A percentile compares a stretch with the other conserved stretches of the same genome.
Conservation (phyloP, 169 alveolate genomes). For the Plasmodium coatneyi region DNA sequence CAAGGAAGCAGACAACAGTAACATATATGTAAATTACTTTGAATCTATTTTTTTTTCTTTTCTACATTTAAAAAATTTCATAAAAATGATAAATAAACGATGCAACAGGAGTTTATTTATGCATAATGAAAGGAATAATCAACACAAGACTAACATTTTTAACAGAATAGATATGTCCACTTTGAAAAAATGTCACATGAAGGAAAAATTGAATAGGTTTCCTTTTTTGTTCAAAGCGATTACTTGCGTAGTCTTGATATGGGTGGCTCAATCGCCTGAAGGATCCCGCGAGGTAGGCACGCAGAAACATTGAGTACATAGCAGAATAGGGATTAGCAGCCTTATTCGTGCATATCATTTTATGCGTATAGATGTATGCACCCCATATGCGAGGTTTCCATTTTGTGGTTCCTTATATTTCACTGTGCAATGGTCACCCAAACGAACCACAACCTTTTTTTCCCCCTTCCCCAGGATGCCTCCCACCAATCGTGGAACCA, state of each 20-base stretch:
- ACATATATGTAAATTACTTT: neutral
- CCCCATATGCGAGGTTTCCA: neutral
- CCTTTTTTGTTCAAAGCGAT: slow-evolving; percentile 13
- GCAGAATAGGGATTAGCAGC: neutral
- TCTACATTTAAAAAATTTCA: neutral
- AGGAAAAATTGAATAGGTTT: slow-evolving; percentile 21
- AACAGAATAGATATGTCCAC: slow-evolving; percentile 18
- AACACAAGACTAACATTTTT: neutral
- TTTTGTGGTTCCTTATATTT: neutral
- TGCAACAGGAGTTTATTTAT: neutral
- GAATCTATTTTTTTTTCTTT: neutral
- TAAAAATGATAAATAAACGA: slow-evolving; percentile 28
- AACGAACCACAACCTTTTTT: too few relatives aligned
- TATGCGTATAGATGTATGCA: neutral
- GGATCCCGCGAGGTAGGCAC: neutral
- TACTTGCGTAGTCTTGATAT: slow-evolving; percentile 16
- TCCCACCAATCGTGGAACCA: slow-evolving; percentile 6
- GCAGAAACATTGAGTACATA: neutral
- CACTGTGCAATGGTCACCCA: neutral
- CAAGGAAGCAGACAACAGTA: neutral
- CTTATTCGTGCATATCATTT: neutral
- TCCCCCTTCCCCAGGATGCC: neutral
- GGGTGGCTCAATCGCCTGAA: neutral
- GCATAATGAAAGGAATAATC: slow-evolving; percentile 31
- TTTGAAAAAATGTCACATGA: slow-evolving; percentile 28